These are phyloP conservation scores for Tagetes erecta DNA, from an alignment of 129 eudicot genomes.

Conservation along the genomic window DNA sequence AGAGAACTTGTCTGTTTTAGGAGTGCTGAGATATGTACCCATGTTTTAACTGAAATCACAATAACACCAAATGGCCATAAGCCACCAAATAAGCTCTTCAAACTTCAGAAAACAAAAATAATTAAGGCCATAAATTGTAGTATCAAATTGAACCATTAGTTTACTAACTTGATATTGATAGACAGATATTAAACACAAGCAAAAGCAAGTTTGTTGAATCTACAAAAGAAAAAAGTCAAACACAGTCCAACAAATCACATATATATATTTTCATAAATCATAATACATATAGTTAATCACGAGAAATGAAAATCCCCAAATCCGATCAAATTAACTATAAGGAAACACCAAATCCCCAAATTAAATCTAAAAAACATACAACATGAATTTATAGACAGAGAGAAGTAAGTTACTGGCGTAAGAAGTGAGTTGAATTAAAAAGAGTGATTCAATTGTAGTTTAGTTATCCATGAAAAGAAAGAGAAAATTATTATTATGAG, in stretches of 20 bases:
- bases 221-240: background rate
- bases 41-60: conserved; percentile 54
- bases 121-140: background rate
- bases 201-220: background rate
- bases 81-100: conserved; percentile 5
- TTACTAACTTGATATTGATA: background rate
- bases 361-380: background rate
- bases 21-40: conserved; percentile 96
- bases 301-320: conserved; percentile 9
- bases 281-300: background rate
- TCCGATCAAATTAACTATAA: background rate
- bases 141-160: background rate
- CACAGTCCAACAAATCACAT: background rate
- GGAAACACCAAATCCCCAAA: too few species aligned
- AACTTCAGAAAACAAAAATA: background rate
- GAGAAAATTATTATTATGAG: too few species aligned
- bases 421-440: too few species aligned
- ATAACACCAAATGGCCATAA: background rate
- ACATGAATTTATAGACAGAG: background rate
- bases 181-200: background rate
- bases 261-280: background rate
- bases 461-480: too few species aligned
- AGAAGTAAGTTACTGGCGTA: too few species aligned
- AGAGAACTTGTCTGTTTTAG: conserved; percentile 88
- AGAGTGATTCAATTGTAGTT: too few species aligned